A percentile compares a stretch with the other conserved stretches of the same genome.
phyloP scores from a whole-genome alignment of 768 basidiomycete genomes.

The Russula earlei region DNA sequence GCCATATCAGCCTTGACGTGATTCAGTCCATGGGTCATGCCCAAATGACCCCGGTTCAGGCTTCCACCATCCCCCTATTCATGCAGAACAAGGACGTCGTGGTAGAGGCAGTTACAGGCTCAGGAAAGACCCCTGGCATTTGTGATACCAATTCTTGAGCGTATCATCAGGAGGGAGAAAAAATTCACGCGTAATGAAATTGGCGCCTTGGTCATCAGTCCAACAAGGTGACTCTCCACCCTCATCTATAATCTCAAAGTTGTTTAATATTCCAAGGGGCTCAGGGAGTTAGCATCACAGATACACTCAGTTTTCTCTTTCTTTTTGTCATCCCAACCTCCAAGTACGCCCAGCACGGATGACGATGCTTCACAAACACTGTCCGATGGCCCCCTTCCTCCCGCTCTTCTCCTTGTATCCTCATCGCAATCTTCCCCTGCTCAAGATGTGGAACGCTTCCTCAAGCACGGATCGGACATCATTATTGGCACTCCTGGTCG shows the following conservation, averaged over 20 bases:
- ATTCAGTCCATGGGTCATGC: conserved; percentile 74
- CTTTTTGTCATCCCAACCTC: conserved; percentile 68
- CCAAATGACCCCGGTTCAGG: conserved; percentile 97
- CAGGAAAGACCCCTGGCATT: conserved; percentile 96
- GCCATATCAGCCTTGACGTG: conserved; percentile 54
- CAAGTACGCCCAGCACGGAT: conserved; percentile 11
- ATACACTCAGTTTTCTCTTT: conserved; percentile 82
- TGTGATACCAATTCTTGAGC: conserved; percentile 86
- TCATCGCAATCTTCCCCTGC: conserved; percentile 68
- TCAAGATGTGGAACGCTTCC: conserved; percentile 75
- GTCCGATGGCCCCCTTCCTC: conserved; percentile 34
- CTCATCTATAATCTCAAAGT: not conserved
- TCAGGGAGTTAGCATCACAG: conserved; percentile 83
- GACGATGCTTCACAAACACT: not conserved
- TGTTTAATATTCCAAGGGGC: not conserved
- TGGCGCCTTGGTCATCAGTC: conserved; percentile 88
- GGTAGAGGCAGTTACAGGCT: conserved; percentile 97
- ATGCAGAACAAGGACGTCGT: conserved; percentile 98
- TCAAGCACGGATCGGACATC: conserved; percentile 71
- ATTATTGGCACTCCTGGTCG: conserved; percentile 91
- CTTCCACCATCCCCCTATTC: conserved; percentile 90
- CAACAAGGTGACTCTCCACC: conserved; percentile 62
- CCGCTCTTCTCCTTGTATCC: conserved; percentile 75
- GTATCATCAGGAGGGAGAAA: conserved; percentile 60
- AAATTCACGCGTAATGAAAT: conserved; percentile 71